A percentile compares a stretch with the other conserved stretches of the same genome.
These are phyloP conservation scores for Hyparrhenia diplandra DNA, from an alignment of 176 grass and related monocot species.

Conservation along the genomic window DNA sequence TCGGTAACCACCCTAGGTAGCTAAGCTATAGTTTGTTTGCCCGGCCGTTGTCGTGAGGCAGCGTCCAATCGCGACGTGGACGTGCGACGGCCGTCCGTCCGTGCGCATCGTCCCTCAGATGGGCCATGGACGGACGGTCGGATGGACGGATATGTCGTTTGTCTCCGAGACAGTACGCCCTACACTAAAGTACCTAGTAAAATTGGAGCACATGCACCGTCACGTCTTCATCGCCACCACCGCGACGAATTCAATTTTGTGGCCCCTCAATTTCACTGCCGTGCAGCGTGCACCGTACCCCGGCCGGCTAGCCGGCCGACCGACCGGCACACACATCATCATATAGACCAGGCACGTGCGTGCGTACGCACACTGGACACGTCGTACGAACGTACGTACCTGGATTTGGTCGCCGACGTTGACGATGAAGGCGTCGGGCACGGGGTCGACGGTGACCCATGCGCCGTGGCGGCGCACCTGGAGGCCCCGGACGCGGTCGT, in stretches of 20 bases:
- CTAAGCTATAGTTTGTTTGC: neutral
- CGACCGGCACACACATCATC: too few relatives aligned
- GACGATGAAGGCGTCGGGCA: constrained; percentile 66
- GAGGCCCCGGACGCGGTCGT: constrained; percentile 65
- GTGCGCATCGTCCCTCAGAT: neutral
- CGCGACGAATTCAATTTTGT: too few relatives aligned
- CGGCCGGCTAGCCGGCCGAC: too few relatives aligned
- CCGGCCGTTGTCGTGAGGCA: neutral
- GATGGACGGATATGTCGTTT: too few relatives aligned
- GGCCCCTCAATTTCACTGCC: too few relatives aligned
- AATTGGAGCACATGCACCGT: too few relatives aligned
- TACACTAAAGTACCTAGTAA: too few relatives aligned
- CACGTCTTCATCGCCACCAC: too few relatives aligned
- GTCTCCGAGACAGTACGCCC: too few relatives aligned
- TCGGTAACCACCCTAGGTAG: neutral
- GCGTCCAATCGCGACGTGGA: neutral
- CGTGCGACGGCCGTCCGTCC: neutral
- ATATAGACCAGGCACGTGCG: too few relatives aligned
- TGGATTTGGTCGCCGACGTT: constrained; percentile 93
- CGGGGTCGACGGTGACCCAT: constrained; percentile 61
- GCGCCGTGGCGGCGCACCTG: constrained; percentile 46
- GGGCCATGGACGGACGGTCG: neutral
- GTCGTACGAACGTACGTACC: neutral
- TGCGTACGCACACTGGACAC: too few relatives aligned
- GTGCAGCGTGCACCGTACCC: too few relatives aligned